Conservation (phyloP, 768 basidiomycete genomes). For the Dendrothele bispora region DNA sequence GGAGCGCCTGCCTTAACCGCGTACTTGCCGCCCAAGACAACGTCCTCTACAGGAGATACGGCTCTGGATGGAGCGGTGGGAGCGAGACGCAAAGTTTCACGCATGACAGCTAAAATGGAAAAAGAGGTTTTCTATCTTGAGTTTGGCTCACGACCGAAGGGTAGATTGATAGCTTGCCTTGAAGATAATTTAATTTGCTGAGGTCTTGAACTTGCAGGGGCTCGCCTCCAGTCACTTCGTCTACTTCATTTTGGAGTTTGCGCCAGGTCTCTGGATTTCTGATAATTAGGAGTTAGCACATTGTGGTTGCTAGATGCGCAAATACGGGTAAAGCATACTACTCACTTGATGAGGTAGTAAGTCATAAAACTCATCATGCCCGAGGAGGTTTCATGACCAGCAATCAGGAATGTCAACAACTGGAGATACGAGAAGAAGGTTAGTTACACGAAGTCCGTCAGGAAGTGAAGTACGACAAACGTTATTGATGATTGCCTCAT, state of each 20-base stretch:
- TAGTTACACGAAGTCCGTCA: no score
- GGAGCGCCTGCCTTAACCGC: slow-evolving; percentile 27
- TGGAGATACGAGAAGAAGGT: slow-evolving; percentile 3
- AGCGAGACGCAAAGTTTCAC: slow-evolving; percentile 36
- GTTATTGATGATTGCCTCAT: slow-evolving; percentile 43
- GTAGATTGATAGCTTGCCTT: no score
- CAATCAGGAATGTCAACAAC: slow-evolving; percentile 51
- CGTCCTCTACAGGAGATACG: slow-evolving; percentile 34
- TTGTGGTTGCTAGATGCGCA: no score
- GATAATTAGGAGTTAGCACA: no score
- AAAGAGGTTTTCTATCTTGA: no score
- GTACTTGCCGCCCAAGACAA: slow-evolving; percentile 40
- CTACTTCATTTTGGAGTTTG: slow-evolving; percentile 47
- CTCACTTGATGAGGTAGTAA: slow-evolving; percentile 46
- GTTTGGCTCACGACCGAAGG: no score
- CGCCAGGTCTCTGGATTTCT: slow-evolving; percentile 41
- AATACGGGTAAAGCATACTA: no score
- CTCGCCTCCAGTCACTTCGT: slow-evolving; percentile 41
- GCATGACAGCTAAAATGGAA: slow-evolving; percentile 31
- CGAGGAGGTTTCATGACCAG: slow-evolving; percentile 32
- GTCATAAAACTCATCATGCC: slow-evolving; percentile 42
- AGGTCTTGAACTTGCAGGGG: slow-evolving; percentile 38
- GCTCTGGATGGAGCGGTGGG: slow-evolving; percentile 36
- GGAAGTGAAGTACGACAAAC: slow-evolving; percentile 19
- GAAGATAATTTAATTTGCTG: slow-evolving; percentile 42